phyloP scores from a whole-genome alignment of 2,329 filamentous ascomycete species.

The Neurospora crassa region DNA sequence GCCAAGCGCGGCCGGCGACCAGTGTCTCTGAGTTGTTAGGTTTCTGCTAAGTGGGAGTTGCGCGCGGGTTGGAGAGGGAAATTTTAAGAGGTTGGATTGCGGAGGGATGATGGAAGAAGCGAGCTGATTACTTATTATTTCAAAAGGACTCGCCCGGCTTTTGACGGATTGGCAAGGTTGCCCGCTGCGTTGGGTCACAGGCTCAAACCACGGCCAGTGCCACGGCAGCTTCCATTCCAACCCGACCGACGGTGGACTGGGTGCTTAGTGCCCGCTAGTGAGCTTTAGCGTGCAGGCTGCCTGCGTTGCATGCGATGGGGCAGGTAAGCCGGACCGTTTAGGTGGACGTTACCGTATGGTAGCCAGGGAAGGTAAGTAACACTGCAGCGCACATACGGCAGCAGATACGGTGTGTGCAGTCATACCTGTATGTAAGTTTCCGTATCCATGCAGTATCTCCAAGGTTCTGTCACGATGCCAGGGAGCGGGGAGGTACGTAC shows the following conservation, averaged over 20 bases:
- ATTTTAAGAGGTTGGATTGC: slow-evolving; percentile 3
- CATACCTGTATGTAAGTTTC: neutral
- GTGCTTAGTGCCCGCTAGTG: neutral
- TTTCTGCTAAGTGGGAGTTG: neutral
- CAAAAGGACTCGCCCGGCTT: slow-evolving; percentile 9
- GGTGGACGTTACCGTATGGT: neutral
- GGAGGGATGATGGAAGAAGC: slow-evolving; percentile 1
- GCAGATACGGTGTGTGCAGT: neutral
- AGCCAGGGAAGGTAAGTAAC: neutral
- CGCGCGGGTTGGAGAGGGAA: neutral
- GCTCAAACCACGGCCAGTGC: slow-evolving; percentile 4
- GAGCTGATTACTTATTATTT: neutral
- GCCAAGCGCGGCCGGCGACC: neutral
- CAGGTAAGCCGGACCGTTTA: neutral
- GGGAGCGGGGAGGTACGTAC: neutral
- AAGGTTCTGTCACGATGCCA: neutral
- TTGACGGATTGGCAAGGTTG: slow-evolving; percentile 13
- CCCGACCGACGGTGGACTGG: neutral
- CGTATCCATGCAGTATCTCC: neutral
- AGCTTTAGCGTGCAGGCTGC: neutral
- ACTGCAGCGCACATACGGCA: neutral
- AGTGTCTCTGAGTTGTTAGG: neutral
- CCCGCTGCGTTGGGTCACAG: slow-evolving; percentile 15
- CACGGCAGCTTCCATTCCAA: neutral
- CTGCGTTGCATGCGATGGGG: neutral